A percentile compares a stretch with the other conserved stretches of the same genome.
Conservation (phyloP, 306 rosid species). For the Lagenaria siceraria region DNA sequence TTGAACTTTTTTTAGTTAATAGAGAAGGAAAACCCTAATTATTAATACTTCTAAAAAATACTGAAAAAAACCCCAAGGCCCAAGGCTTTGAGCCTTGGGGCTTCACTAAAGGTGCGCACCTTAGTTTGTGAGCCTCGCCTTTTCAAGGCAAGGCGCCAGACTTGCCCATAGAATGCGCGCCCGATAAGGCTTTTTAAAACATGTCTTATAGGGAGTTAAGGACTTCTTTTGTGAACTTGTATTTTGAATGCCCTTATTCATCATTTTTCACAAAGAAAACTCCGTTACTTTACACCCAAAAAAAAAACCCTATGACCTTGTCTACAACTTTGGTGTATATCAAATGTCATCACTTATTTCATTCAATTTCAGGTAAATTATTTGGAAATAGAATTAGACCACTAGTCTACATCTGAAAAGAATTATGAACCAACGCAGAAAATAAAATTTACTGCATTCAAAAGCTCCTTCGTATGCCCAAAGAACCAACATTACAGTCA, state of each 20-base stretch:
- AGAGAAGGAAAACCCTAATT: too few species aligned
- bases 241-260: not conserved
- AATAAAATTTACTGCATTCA: not conserved
- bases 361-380: not conserved
- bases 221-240: not conserved
- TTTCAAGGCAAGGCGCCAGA: too few species aligned
- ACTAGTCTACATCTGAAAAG: not conserved
- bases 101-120: too few species aligned
- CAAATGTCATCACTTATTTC: not conserved
- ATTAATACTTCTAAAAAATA: too few species aligned
- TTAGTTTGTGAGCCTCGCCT: too few species aligned
- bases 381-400: not conserved
- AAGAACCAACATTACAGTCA: not conserved
- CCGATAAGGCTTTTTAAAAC: too few species aligned
- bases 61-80: too few species aligned
- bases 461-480: not conserved
- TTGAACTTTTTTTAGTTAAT: too few species aligned
- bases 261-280: not conserved
- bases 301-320: not conserved
- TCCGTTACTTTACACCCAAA: not conserved
- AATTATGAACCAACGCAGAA: not conserved
- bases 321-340: not conserved
- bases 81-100: too few species aligned
- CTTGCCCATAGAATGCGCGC: too few species aligned
- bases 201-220: not conserved